Conservation (phyloP, 2,329 filamentous ascomycete genomes). For the Fusarium sp. region DNA sequence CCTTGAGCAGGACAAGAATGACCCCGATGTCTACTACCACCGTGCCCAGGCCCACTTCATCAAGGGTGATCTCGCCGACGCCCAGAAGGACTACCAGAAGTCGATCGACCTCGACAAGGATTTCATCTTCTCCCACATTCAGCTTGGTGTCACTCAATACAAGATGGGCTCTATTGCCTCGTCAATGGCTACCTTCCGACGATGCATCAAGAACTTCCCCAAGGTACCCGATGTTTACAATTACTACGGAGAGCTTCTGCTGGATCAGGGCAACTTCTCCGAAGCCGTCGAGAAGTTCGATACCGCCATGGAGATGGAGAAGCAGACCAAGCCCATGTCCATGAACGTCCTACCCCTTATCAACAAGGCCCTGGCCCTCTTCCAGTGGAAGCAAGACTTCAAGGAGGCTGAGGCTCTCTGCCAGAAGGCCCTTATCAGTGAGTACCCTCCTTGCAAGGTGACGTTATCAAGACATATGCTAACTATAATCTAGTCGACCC, state of each 20-base stretch:
- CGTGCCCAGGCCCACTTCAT: slow-evolving; percentile 99
- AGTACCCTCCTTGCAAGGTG: slow-evolving; percentile 57
- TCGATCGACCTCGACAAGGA: slow-evolving; percentile 96
- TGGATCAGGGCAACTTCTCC: slow-evolving; percentile 95
- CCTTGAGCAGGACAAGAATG: slow-evolving; percentile 85
- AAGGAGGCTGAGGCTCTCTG: slow-evolving; percentile 94
- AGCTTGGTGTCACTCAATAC: slow-evolving; percentile 98
- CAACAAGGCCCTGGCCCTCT: slow-evolving; percentile 97
- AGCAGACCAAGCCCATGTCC: slow-evolving; percentile 90
- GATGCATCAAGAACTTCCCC: slow-evolving; percentile 98
- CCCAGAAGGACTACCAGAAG: slow-evolving; percentile 98
- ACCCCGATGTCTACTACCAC: slow-evolving; percentile 99
- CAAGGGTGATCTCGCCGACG: slow-evolving; percentile 91
- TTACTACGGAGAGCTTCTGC: slow-evolving; percentile 97
- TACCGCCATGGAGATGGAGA: slow-evolving; percentile 98
- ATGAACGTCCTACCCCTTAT: slow-evolving; percentile 99
- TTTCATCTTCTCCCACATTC: slow-evolving; percentile 99
- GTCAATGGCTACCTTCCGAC: slow-evolving; percentile 97
- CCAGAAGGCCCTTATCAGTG: slow-evolving; percentile 97
- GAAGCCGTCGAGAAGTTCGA: slow-evolving; percentile 99
- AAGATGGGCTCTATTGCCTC: slow-evolving; percentile 99
- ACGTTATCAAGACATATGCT: slow-evolving; percentile 48
- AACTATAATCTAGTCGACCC: slow-evolving; percentile 81
- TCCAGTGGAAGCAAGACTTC: slow-evolving; percentile 99
- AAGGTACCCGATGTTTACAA: slow-evolving; percentile 98